A percentile compares a stretch with the other conserved stretches of the same genome.
phyloP scores from a whole-genome alignment of 371 early-diverging fungal species.

The Zopfochytrium polystomum region DNA sequence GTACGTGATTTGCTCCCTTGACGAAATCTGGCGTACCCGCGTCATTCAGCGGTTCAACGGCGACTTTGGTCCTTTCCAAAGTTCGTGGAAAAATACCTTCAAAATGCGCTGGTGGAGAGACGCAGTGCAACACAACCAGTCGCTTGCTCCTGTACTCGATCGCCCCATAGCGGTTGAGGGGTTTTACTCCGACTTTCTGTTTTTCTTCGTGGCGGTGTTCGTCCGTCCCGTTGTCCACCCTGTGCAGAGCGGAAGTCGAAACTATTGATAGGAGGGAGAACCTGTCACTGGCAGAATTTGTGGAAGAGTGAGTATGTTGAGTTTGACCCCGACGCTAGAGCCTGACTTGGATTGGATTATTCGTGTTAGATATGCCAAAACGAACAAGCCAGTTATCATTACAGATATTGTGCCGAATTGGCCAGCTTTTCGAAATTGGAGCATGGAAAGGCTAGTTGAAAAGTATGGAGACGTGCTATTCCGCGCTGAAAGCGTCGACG shows the following conservation, averaged over 20 bases:
- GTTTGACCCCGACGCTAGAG: neutral
- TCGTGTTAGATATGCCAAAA: slow-evolving; percentile 38
- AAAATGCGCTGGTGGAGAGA: slow-evolving; percentile 8
- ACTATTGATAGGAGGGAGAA: slow-evolving; percentile 51
- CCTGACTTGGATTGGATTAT: no score
- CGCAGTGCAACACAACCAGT: neutral
- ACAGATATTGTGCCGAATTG: slow-evolving; percentile 57
- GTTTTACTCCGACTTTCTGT: slow-evolving; percentile 58
- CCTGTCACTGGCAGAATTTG: slow-evolving; percentile 45
- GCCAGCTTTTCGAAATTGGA: slow-evolving; percentile 55
- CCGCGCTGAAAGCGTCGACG: slow-evolving; percentile 62
- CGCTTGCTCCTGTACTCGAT: slow-evolving; percentile 2
- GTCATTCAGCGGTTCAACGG: slow-evolving; percentile 48
- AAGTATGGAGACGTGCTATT: slow-evolving; percentile 45
- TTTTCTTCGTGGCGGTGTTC: slow-evolving; percentile 57
- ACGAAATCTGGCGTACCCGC: slow-evolving; percentile 56
- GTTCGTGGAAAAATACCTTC: slow-evolving; percentile 54
- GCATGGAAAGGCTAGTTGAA: slow-evolving; percentile 41
- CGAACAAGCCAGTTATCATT: slow-evolving; percentile 60
- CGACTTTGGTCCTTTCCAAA: slow-evolving; percentile 42
- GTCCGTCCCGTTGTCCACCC: slow-evolving; percentile 46
- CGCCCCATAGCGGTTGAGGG: slow-evolving; percentile 34
- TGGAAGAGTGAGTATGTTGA: slow-evolving; percentile 41
- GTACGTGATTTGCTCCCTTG: slow-evolving; percentile 49
- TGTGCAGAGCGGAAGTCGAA: slow-evolving; percentile 47